Evolutionary conservation across 2,329 filamentous ascomycete species (phyloP).

Genomic region (Epichloe elymi): DNA sequence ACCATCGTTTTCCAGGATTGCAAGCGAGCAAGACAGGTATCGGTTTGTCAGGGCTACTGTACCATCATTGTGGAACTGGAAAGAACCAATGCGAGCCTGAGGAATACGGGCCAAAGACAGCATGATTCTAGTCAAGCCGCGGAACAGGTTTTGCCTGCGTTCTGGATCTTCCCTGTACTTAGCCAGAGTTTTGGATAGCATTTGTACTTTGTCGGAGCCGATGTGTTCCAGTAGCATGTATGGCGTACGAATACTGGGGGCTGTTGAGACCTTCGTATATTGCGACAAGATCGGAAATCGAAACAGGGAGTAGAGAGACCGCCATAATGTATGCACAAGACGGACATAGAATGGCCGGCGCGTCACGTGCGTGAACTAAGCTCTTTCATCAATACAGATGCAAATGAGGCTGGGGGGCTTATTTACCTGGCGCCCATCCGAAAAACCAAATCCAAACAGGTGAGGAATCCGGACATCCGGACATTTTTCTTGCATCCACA

Average conservation of each 20-base stretch:
- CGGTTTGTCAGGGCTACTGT: neutral
- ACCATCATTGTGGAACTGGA: neutral
- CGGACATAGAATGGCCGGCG: too few species aligned
- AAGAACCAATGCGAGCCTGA: neutral
- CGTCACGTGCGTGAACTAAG: neutral
- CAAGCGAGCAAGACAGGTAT: neutral
- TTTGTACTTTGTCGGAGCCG: too few species aligned
- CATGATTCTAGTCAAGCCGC: neutral
- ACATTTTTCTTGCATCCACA: slow-evolving; percentile 5
- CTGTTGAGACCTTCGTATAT: too few species aligned
- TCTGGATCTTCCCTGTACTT: too few species aligned
- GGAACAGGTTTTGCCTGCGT: neutral
- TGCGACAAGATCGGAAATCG: too few species aligned
- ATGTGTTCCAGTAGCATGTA: too few species aligned
- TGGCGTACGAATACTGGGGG: too few species aligned
- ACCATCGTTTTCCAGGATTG: neutral
- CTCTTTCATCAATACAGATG: neutral
- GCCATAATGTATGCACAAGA: too few species aligned
- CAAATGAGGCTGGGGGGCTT: neutral
- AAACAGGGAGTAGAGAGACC: too few species aligned
- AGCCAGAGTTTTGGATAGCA: too few species aligned
- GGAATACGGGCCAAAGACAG: neutral
- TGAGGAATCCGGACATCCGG: slow-evolving; percentile 8
- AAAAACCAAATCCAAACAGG: slow-evolving; percentile 8
- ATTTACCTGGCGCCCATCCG: neutral